Evolutionary conservation across 2,329 filamentous ascomycete species (phyloP).

Genomic region (Paecilomyces sp.): DNA sequence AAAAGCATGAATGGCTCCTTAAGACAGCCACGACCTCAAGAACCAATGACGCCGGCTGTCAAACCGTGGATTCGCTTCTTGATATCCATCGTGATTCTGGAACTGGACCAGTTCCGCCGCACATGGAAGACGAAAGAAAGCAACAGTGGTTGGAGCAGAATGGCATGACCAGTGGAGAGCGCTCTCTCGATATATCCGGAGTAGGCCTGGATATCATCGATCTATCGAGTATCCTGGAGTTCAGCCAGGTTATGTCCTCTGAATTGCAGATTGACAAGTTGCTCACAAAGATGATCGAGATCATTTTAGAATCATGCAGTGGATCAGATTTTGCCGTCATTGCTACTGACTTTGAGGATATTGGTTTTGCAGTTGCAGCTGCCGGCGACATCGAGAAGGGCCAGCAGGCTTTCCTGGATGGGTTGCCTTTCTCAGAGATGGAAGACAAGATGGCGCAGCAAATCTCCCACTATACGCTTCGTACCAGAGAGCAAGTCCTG

Average conservation of each 20-base stretch:
- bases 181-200: slow-evolving; percentile 34
- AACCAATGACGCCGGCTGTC: slow-evolving; percentile 49
- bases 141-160: slow-evolving; percentile 38
- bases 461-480: slow-evolving; percentile 55
- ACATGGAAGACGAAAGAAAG: slow-evolving; percentile 32
- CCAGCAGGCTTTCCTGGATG: slow-evolving; percentile 46
- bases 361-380: slow-evolving; percentile 56
- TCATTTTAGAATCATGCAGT: slow-evolving; percentile 58
- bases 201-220: slow-evolving; percentile 54
- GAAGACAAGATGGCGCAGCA: slow-evolving; percentile 55
- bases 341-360: slow-evolving; percentile 52
- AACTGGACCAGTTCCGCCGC: slow-evolving; percentile 23
- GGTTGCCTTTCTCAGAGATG: slow-evolving; percentile 49
- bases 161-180: slow-evolving; percentile 28
- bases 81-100: slow-evolving; percentile 28
- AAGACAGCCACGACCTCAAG: slow-evolving; percentile 46
- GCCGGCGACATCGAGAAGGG: slow-evolving; percentile 51
- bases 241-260: slow-evolving; percentile 58
- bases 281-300: slow-evolving; percentile 56
- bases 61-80: slow-evolving; percentile 48
- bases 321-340: slow-evolving; percentile 54
- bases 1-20: slow-evolving; percentile 56
- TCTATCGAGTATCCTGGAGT: slow-evolving; percentile 56
- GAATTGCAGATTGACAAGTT: slow-evolving; percentile 58
- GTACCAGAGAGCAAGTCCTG: slow-evolving; percentile 58